Percentiles rank a stretch among this genome's conserved stretches.
Conservation (phyloP, 805 yeast species). For the Kluyveromyces dobzhanskii region DNA sequence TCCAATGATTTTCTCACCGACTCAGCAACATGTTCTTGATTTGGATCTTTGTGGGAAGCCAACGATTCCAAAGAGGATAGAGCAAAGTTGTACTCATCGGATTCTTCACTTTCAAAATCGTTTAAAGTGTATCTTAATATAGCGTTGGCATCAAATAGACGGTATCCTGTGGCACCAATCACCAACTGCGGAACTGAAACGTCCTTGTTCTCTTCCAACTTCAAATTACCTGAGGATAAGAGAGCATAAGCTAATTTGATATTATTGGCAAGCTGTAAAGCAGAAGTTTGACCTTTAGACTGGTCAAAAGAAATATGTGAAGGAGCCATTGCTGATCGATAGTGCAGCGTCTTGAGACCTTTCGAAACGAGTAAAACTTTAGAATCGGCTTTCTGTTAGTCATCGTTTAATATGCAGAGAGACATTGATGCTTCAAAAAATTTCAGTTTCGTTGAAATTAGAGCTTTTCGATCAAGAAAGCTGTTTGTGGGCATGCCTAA, state of each 20-base stretch:
- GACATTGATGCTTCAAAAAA: too few species aligned
- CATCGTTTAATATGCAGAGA: too few species aligned
- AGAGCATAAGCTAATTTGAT: slow-evolving; percentile 27
- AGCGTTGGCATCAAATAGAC: slow-evolving; percentile 58
- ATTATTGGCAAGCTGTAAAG: slow-evolving; percentile 22
- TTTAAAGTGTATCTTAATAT: slow-evolving; percentile 54
- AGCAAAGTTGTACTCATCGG: slow-evolving; percentile 26
- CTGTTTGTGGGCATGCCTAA: too few species aligned
- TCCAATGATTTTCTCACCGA: slow-evolving; percentile 32
- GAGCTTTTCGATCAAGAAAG: too few species aligned
- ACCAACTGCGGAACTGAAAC: slow-evolving; percentile 20
- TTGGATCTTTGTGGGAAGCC: slow-evolving; percentile 11
- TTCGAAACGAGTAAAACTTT: too few species aligned
- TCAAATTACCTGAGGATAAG: slow-evolving; percentile 18
- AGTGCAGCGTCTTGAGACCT: too few species aligned
- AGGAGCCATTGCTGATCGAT: slow-evolving; percentile 11
- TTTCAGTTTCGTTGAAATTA: too few species aligned
- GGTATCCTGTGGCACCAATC: slow-evolving; percentile 26
- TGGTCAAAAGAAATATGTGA: slow-evolving; percentile 23
- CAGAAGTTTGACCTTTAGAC: slow-evolving; percentile 15
- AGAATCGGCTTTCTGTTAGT: too few species aligned
- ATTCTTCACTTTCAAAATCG: slow-evolving; percentile 34
- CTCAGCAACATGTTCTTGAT: slow-evolving; percentile 39
- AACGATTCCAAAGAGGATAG: slow-evolving; percentile 17
- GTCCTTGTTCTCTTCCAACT: slow-evolving; percentile 15